Evolutionary conservation across 202 grass and related monocot genomes (phyloP).

Genomic region (Carex arenaria): DNA sequence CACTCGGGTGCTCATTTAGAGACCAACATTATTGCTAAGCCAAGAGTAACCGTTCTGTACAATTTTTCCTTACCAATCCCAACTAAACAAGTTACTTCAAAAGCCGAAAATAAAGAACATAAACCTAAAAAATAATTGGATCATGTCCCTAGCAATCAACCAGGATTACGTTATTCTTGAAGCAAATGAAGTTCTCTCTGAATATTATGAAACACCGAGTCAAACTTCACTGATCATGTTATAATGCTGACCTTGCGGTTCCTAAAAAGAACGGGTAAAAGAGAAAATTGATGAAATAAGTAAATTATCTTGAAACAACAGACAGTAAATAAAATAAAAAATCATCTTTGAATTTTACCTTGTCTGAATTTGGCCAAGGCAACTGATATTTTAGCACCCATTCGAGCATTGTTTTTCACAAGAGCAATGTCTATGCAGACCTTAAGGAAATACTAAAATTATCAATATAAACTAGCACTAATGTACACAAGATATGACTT

Average conservation of each 20-base stretch:
- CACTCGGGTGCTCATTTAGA: not conserved
- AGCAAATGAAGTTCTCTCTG: not conserved
- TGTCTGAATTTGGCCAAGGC: constrained; percentile 51
- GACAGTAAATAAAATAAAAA: not conserved
- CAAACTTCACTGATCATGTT: not conserved
- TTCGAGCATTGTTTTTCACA: constrained; percentile 90
- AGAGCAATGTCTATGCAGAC: constrained; percentile 65
- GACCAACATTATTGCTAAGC: not conserved
- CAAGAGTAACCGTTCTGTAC: not conserved
- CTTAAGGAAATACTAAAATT: constrained; percentile 38
- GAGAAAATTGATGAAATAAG: not conserved
- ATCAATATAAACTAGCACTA: not conserved
- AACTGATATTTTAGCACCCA: constrained; percentile 74
- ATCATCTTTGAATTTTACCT: not conserved
- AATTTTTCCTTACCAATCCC: not conserved
- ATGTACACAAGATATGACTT: not conserved
- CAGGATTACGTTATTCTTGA: not conserved
- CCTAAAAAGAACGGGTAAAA: not conserved
- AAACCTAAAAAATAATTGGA: not conserved
- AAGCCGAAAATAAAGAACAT: not conserved
- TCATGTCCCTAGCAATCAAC: not conserved
- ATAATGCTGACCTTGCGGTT: not conserved
- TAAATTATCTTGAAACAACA: not conserved
- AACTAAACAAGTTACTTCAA: not conserved
- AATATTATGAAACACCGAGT: not conserved